Percentiles rank a stretch among this genome's conserved stretches.
Evolutionary conservation across 441 rosid genomes (phyloP).

Genomic region (Populus hybrid): DNA sequence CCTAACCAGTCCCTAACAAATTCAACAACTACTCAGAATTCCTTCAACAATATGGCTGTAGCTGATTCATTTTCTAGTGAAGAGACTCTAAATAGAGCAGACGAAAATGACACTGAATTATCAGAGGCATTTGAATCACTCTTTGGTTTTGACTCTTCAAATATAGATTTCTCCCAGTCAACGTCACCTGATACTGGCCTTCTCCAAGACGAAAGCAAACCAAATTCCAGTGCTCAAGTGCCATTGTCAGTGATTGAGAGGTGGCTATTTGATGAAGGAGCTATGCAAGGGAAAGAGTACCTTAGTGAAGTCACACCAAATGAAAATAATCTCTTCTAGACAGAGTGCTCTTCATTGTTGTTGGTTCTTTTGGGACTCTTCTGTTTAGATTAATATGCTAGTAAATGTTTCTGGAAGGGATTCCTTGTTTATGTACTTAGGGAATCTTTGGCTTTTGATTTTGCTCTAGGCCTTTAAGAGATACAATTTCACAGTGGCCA

Average conservation of each 20-base stretch:
- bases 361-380: background rate
- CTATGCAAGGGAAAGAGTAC: constrained; percentile 39
- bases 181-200: constrained; percentile 40
- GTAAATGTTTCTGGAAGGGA: constrained; percentile 11
- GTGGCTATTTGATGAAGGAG: constrained; percentile 72
- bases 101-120: constrained; percentile 16
- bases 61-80: constrained; percentile 31
- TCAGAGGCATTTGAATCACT: constrained; percentile 44
- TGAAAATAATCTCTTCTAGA: constrained; percentile 42
- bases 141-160: constrained; percentile 40
- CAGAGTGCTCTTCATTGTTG: background rate
- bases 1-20: constrained; percentile 25
- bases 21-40: constrained; percentile 21
- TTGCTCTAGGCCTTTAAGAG: constrained; percentile 13
- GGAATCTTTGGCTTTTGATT: background rate
- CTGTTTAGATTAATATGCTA: background rate
- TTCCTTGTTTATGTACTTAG: background rate
- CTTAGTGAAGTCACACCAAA: constrained; percentile 43
- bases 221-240: constrained; percentile 34
- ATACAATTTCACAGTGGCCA: constrained; percentile 1
- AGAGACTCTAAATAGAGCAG: constrained; percentile 21
- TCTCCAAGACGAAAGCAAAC: constrained; percentile 56
- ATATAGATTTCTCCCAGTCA: constrained; percentile 48
- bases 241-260: constrained; percentile 63
- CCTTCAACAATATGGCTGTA: constrained; percentile 11